A percentile compares a stretch with the other conserved stretches of the same genome.
These are phyloP conservation scores for Skeletonema marinoi DNA, from an alignment of 108 stramenopile genomes.

Conservation along the genomic window DNA sequence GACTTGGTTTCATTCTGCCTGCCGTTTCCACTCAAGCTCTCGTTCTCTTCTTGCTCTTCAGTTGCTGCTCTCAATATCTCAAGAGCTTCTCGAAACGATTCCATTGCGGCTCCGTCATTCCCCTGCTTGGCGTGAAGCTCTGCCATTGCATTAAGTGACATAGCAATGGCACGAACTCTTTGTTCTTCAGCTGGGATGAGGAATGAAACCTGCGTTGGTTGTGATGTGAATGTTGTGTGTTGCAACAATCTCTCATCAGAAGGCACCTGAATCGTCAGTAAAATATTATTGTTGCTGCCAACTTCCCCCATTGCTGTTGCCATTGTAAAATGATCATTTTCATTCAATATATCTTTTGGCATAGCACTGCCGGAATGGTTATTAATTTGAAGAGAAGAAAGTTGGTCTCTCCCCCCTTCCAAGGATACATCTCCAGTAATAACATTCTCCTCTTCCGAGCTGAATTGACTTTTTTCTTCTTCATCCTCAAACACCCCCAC, in stretches of 20 bases:
- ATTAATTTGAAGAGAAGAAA: background rate
- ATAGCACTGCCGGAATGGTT: background rate
- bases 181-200: slow-evolving; percentile 30
- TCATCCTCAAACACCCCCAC: slow-evolving; percentile 38
- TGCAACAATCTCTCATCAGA: too few relatives aligned
- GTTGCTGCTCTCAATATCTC: slow-evolving; percentile 48
- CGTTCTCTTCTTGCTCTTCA: slow-evolving; percentile 44
- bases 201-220: slow-evolving; percentile 1
- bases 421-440: background rate
- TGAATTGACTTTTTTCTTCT: slow-evolving; percentile 6
- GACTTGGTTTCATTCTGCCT: slow-evolving; percentile 8
- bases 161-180: slow-evolving; percentile 32
- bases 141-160: slow-evolving; percentile 27
- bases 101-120: slow-evolving; percentile 38
- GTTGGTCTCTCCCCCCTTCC: background rate
- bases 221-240: too few relatives aligned
- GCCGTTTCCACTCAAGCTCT: slow-evolving; percentile 16
- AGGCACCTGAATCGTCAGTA: too few relatives aligned
- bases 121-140: slow-evolving; percentile 16
- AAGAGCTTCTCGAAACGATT: slow-evolving; percentile 35
- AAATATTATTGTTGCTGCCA: too few relatives aligned
- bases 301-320: background rate
- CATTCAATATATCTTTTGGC: background rate
- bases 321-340: background rate
- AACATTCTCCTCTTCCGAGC: background rate